These are phyloP conservation scores for Agrocybe pediades DNA, from an alignment of 768 basidiomycete species.

Conservation along the genomic window DNA sequence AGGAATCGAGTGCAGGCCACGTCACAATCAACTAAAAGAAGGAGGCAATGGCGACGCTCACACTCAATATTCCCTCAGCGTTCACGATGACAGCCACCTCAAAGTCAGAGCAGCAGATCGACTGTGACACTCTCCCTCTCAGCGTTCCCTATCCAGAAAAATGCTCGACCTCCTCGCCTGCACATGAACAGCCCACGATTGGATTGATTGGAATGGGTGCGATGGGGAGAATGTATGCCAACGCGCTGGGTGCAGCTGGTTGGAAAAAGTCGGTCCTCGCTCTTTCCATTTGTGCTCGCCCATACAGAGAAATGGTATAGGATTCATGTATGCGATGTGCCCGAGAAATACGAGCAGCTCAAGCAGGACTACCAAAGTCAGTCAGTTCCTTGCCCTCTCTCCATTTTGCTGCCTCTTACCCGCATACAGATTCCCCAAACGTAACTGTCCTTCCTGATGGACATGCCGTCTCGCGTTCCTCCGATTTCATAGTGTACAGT, in stretches of 20 bases:
- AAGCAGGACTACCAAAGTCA: conserved; percentile 64
- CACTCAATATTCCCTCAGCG: no score
- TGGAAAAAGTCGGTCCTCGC: conserved; percentile 69
- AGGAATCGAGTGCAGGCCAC: no score
- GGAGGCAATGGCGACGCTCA: no score
- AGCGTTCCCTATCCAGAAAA: not conserved
- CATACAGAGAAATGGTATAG: conserved; percentile 37
- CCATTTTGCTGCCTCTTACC: not conserved
- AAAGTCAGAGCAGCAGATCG: no score
- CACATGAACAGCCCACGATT: conserved; percentile 66
- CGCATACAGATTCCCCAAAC: conserved; percentile 49
- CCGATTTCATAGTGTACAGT: not conserved
- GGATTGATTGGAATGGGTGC: conserved; percentile 97
- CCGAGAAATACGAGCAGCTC: conserved; percentile 69
- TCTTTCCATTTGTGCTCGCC: not conserved
- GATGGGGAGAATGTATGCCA: conserved; percentile 96
- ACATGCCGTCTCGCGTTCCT: not conserved
- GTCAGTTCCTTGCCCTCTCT: not conserved
- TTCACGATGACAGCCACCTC: no score
- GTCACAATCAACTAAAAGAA: no score
- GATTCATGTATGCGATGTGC: conserved; percentile 88
- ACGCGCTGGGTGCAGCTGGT: conserved; percentile 72
- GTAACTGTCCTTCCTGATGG: conserved; percentile 54
- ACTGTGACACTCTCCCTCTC: no score
- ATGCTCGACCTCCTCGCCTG: conserved; percentile 28